Percentiles rank a stretch among this genome's conserved stretches.
phyloP scores from a whole-genome alignment of 2,329 filamentous ascomycete species.

The Diaporthe batatas region DNA sequence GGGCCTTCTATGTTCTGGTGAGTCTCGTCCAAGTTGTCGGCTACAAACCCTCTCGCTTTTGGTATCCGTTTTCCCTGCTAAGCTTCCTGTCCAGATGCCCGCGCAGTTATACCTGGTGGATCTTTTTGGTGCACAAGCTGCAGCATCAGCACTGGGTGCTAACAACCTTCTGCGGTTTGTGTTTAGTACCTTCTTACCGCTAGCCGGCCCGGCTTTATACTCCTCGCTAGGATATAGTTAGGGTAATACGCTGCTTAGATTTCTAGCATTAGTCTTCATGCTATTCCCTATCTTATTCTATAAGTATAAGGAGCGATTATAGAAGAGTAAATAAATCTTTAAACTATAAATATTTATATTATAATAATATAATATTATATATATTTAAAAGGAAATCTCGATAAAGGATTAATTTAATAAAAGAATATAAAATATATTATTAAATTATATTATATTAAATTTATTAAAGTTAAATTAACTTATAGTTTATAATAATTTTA shows the following conservation, averaged over 20 bases:
- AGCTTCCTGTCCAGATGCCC: conserved; percentile 42
- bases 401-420: too few species aligned
- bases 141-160: conserved; percentile 53
- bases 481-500: too few species aligned
- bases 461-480: too few species aligned
- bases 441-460: too few species aligned
- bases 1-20: conserved; percentile 51
- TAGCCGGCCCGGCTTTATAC: conserved; percentile 60
- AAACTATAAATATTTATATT: too few species aligned
- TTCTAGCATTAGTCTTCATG: conserved; percentile 55
- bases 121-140: conserved; percentile 52
- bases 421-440: too few species aligned
- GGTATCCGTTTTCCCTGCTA: conserved; percentile 48
- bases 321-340: too few species aligned
- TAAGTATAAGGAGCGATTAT: conserved; percentile 50
- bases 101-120: conserved; percentile 66
- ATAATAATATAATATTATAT: too few species aligned
- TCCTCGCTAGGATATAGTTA: conserved; percentile 14
- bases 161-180: conserved; percentile 63
- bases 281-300: conserved; percentile 55
- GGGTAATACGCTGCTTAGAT: conserved; percentile 53
- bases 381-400: too few species aligned
- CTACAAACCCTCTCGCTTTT: too few species aligned
- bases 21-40: conserved; percentile 44
- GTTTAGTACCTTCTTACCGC: conserved; percentile 69